Evolutionary conservation across 164 flowering plant species (phyloP).

Genomic region (Kalanchoe fedtschenkoi): DNA sequence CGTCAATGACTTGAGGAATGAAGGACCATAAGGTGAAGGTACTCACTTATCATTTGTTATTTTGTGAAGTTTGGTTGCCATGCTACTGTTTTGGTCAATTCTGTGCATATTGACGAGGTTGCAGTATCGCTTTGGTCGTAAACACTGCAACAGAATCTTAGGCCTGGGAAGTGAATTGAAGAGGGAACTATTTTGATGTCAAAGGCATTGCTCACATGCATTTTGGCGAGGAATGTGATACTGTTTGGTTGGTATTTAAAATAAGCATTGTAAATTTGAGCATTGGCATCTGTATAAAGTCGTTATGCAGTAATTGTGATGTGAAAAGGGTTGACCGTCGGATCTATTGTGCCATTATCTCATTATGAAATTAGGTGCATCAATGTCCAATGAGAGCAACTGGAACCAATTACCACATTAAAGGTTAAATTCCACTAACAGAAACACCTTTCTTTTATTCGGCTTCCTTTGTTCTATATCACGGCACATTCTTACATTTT

Average conservation of each 20-base stretch:
- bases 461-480: too few species aligned
- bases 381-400: not conserved
- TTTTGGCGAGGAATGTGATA: not conserved
- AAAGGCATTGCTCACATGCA: not conserved
- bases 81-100: not conserved
- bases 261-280: conserved; percentile 1
- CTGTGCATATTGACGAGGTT: not conserved
- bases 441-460: not conserved
- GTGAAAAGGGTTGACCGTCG: not conserved
- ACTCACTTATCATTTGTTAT: not conserved
- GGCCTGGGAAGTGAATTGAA: not conserved
- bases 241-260: not conserved
- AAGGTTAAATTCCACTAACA: not conserved
- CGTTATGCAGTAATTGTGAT: not conserved
- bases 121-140: not conserved
- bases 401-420: not conserved
- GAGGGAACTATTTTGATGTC: not conserved
- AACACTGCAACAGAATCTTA: not conserved
- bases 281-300: conserved; percentile 2
- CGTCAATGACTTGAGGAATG: not conserved
- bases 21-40: not conserved
- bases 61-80: not conserved
- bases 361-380: not conserved
- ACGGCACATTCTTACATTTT: not conserved
- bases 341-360: not conserved